Evolutionary conservation across 1,284 basidiomycete genomes (phyloP).

Genomic region (Phlebopus sp.): DNA sequence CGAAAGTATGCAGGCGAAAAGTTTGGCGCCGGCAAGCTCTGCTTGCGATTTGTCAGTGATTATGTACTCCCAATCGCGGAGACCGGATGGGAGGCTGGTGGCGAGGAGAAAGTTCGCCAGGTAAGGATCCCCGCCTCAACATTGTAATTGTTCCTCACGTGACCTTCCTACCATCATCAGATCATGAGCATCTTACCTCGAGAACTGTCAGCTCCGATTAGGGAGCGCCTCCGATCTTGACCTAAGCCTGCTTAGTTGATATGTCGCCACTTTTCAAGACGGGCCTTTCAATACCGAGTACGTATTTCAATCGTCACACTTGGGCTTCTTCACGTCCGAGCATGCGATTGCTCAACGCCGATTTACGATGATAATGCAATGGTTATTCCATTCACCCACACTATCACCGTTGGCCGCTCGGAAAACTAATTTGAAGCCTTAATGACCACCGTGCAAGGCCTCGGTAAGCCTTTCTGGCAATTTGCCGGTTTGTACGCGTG

Average conservation of each 20-base stretch:
- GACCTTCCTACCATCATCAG: slow-evolving; percentile 31
- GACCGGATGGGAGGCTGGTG: slow-evolving; percentile 87
- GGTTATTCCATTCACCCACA: slow-evolving; percentile 27
- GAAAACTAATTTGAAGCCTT: slow-evolving; percentile 45
- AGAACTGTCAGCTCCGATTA: slow-evolving; percentile 35
- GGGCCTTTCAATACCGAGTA: not conserved
- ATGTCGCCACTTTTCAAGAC: not conserved
- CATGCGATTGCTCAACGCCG: slow-evolving; percentile 1
- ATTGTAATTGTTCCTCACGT: slow-evolving; percentile 4
- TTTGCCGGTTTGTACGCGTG: slow-evolving; percentile 34
- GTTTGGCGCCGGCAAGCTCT: slow-evolving; percentile 55
- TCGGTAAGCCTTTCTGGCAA: slow-evolving; percentile 6
- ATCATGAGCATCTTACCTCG: slow-evolving; percentile 42
- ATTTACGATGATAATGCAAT: slow-evolving; percentile 30
- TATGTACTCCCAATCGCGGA: slow-evolving; percentile 68
- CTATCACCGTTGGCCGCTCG: slow-evolving; percentile 41
- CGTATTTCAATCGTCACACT: slow-evolving; percentile 4
- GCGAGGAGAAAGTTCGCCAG: slow-evolving; percentile 64
- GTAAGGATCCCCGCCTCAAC: slow-evolving; percentile 37
- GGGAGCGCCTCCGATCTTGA: slow-evolving; percentile 9
- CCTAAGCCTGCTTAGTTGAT: slow-evolving; percentile 11
- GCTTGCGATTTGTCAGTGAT: slow-evolving; percentile 56
- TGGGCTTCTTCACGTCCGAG: slow-evolving; percentile 15
- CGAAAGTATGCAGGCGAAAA: slow-evolving; percentile 68
- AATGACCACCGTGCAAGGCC: slow-evolving; percentile 40